Evolutionary conservation across 495 filamentous ascomycete genomes (phyloP).

Genomic region (Thozetella sp.): DNA sequence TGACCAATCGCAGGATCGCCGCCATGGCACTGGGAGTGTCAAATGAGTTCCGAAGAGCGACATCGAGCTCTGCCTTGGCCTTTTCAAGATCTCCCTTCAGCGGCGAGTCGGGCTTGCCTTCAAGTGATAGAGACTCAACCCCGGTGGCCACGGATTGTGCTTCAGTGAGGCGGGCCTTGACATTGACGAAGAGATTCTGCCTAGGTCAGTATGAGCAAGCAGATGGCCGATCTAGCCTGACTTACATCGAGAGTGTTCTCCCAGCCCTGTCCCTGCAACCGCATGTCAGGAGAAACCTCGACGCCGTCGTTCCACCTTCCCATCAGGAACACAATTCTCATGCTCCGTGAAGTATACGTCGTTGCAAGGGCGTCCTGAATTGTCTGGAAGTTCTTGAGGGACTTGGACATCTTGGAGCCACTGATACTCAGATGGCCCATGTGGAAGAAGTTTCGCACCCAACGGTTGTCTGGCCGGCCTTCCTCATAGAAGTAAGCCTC

Average conservation of each 20-base stretch:
- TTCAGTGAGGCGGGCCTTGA: conserved; percentile 58
- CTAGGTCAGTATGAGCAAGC: conserved; percentile 7
- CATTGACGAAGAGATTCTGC: conserved; percentile 87
- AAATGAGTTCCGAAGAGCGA: conserved; percentile 83
- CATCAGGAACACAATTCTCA: conserved; percentile 87
- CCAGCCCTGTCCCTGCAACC: conserved; percentile 73
- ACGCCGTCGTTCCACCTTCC: conserved; percentile 89
- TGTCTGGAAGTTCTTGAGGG: conserved; percentile 95
- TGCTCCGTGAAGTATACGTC: conserved; percentile 76
- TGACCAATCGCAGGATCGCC: conserved; percentile 72
- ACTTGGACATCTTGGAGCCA: conserved; percentile 95
- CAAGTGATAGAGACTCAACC: conserved; percentile 41
- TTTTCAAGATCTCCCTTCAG: conserved; percentile 53
- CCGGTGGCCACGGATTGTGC: conserved; percentile 40
- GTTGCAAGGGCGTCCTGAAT: conserved; percentile 78
- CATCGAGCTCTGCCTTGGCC: conserved; percentile 64
- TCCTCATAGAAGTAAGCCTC: conserved; percentile 77
- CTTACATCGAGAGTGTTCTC: conserved; percentile 73
- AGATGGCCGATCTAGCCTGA: conserved; percentile 1
- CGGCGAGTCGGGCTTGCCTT: conserved; percentile 22
- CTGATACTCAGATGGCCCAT: conserved; percentile 93
- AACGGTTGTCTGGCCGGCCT: conserved; percentile 62
- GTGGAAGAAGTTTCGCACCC: conserved; percentile 96
- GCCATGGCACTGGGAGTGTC: conserved; percentile 80
- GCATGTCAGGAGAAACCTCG: conserved; percentile 84